Percentiles rank a stretch among this genome's conserved stretches.
phyloP scores from a whole-genome alignment of 345 rosid genomes.

The Ceriops decandra region DNA sequence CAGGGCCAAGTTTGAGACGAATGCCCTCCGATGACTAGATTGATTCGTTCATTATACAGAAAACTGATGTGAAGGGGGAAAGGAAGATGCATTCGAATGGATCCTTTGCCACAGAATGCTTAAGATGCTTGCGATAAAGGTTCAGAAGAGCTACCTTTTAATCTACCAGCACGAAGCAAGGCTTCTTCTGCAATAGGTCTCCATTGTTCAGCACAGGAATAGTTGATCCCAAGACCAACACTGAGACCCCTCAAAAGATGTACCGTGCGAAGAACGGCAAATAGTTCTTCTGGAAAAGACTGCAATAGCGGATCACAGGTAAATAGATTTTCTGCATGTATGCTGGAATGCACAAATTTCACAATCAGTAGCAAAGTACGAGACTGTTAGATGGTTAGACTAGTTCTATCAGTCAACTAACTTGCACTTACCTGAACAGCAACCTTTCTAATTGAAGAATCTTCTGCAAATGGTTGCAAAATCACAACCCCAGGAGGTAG shows the following conservation, averaged over 20 bases:
- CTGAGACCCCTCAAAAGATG: constrained; percentile 86
- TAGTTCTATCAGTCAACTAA: neutral
- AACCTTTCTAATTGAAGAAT: constrained; percentile 74
- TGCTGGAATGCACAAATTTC: no score
- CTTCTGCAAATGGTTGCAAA: constrained; percentile 87
- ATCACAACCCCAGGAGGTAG: constrained; percentile 74
- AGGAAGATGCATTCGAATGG: neutral
- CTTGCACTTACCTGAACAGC: constrained; percentile 53
- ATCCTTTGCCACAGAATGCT: neutral
- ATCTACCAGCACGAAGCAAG: constrained; percentile 58
- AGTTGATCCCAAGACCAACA: constrained; percentile 83
- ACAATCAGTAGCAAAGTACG: no score
- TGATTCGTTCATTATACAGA: neutral
- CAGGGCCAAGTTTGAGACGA: neutral
- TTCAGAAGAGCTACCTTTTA: constrained; percentile 41
- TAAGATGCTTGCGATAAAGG: neutral
- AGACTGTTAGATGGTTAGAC: no score
- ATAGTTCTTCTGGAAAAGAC: constrained; percentile 92
- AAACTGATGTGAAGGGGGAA: neutral
- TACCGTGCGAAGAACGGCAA: constrained; percentile 83
- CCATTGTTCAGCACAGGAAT: constrained; percentile 83
- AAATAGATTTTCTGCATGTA: no score
- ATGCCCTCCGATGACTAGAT: no score
- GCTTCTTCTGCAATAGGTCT: constrained; percentile 87
- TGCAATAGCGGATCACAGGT: constrained; percentile 11